Conservation (phyloP, 257 asterid species). For the Solanum pinnatisectum region DNA sequence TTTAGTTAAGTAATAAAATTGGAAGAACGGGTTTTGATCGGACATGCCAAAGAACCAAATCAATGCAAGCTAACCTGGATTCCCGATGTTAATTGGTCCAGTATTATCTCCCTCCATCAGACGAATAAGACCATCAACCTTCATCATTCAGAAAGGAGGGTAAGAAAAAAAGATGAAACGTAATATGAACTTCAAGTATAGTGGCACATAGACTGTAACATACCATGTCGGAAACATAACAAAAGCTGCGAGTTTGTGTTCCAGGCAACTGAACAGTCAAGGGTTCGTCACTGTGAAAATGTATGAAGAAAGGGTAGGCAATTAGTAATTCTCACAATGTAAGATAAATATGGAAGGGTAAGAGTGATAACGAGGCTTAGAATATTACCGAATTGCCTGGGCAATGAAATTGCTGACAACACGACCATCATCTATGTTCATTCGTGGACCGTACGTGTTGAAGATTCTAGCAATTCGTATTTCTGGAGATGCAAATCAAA, state of each 20-base stretch:
- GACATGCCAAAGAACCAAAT: background rate
- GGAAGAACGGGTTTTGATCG: background rate
- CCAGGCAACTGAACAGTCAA: conserved; percentile 97
- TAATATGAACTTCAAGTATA: background rate
- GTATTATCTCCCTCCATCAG: conserved; percentile 85
- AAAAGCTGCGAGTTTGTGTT: conserved; percentile 94
- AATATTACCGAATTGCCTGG: conserved; percentile 83
- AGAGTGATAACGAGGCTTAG: background rate
- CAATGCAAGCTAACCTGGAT: conserved; percentile 54
- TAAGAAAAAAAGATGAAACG: background rate
- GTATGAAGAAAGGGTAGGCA: background rate
- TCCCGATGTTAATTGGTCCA: conserved; percentile 93
- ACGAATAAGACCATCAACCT: conserved; percentile 91
- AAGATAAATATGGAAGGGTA: background rate
- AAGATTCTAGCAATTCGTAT: conserved; percentile 89
- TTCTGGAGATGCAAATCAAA: conserved; percentile 24
- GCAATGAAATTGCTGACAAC: conserved; percentile 97
- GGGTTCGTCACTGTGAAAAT: conserved; percentile 61
- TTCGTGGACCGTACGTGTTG: conserved; percentile 96
- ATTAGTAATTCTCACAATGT: conserved; percentile 1
- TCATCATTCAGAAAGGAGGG: background rate
- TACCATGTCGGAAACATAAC: conserved; percentile 96
- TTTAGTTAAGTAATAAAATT: background rate
- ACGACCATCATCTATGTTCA: conserved; percentile 98
- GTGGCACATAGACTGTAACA: background rate